These are phyloP conservation scores for Cercospora brassicicola DNA, from an alignment of 2,329 filamentous ascomycete species.

Conservation along the genomic window DNA sequence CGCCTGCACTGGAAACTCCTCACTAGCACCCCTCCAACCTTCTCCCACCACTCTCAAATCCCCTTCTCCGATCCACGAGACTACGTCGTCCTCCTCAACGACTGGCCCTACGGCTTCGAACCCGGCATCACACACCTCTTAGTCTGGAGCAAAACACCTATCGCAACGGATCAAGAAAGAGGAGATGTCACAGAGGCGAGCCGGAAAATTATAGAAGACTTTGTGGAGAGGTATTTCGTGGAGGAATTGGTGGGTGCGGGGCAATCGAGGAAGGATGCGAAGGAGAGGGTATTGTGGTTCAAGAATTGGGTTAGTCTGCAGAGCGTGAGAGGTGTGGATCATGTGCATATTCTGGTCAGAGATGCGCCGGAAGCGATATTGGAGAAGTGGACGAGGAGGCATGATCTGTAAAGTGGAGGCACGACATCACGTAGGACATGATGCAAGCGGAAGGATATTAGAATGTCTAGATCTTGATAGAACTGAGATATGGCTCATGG, in stretches of 20 bases:
- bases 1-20: slow-evolving; percentile 55
- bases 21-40: slow-evolving; percentile 34
- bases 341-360: slow-evolving; percentile 57
- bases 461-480: not conserved
- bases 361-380: slow-evolving; percentile 46
- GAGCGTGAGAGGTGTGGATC: slow-evolving; percentile 59
- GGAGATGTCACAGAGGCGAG: slow-evolving; percentile 56
- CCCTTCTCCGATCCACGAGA: slow-evolving; percentile 58
- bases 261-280: not conserved
- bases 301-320: slow-evolving; percentile 64
- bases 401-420: slow-evolving; percentile 23
- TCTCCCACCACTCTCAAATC: slow-evolving; percentile 47
- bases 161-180: slow-evolving; percentile 47
- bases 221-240: slow-evolving; percentile 54
- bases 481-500: not conserved
- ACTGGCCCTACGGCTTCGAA: slow-evolving; percentile 63
- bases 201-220: slow-evolving; percentile 50
- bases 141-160: slow-evolving; percentile 58
- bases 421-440: not conserved
- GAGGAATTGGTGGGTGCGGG: slow-evolving; percentile 35
- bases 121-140: slow-evolving; percentile 57
- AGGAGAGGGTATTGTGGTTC: slow-evolving; percentile 60
- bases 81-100: slow-evolving; percentile 60
- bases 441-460: not conserved
- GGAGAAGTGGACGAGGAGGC: slow-evolving; percentile 34